A percentile compares a stretch with the other conserved stretches of the same genome.
These are phyloP conservation scores for Komagataella pseudopastoris DNA, from an alignment of 805 yeast genomes.

Conservation along the genomic window DNA sequence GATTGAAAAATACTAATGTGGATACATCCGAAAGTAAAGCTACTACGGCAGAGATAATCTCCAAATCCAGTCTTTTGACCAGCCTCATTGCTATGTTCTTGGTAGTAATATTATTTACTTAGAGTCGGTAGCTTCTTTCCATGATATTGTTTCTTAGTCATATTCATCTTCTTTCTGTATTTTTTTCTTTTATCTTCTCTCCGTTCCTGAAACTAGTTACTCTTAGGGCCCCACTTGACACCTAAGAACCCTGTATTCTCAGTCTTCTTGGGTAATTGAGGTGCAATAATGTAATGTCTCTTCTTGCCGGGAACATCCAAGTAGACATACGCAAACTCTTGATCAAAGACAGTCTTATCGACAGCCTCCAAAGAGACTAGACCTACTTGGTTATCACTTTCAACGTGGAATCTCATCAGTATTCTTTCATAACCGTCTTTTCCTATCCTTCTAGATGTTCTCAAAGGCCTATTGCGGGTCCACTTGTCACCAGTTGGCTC, in stretches of 20 bases:
- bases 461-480: constrained; percentile 81
- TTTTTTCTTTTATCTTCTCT: constrained; percentile 3
- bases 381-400: constrained; percentile 51
- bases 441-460: constrained; percentile 51
- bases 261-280: constrained; percentile 29
- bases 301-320: constrained; percentile 63
- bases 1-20: not conserved
- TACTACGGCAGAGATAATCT: not conserved
- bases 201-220: constrained; percentile 17
- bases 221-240: constrained; percentile 76
- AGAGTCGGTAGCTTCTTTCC: not conserved
- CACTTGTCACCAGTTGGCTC: constrained; percentile 60
- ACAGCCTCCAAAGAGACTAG: constrained; percentile 72
- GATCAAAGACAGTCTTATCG: constrained; percentile 48
- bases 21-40: not conserved
- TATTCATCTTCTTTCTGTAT: not conserved
- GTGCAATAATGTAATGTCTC: constrained; percentile 58
- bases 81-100: not conserved
- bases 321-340: constrained; percentile 60
- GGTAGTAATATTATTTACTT: not conserved
- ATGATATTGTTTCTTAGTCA: not conserved
- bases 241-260: constrained; percentile 57
- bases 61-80: not conserved
- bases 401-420: constrained; percentile 78
- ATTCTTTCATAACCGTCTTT: constrained; percentile 71